Conservation (phyloP, 2,329 filamentous ascomycete genomes). For the Elsinoe necatrix region DNA sequence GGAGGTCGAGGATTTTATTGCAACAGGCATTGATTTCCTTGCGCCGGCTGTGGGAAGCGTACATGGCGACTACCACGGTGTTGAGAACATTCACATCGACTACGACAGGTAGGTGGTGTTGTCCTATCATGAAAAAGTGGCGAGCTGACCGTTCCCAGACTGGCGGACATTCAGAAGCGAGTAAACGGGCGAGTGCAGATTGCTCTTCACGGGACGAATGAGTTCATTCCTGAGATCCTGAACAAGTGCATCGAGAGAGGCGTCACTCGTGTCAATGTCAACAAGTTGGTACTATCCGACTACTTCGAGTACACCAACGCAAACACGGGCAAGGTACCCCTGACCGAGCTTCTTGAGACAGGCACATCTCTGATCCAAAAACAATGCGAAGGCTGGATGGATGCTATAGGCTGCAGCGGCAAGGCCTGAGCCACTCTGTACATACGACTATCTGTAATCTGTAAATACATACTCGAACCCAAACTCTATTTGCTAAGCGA, state of each 20-base stretch:
- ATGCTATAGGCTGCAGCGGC: slow-evolving; percentile 37
- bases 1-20: slow-evolving; percentile 61
- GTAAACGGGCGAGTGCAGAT: slow-evolving; percentile 43
- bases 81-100: slow-evolving; percentile 52
- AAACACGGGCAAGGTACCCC: slow-evolving; percentile 43
- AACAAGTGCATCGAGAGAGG: slow-evolving; percentile 47
- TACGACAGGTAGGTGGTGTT: slow-evolving; percentile 40
- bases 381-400: slow-evolving; percentile 49
- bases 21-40: slow-evolving; percentile 63
- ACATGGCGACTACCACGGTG: slow-evolving; percentile 66
- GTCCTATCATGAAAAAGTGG: background rate
- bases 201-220: slow-evolving; percentile 52
- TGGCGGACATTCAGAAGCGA: slow-evolving; percentile 42
- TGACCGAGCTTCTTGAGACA: slow-evolving; percentile 48
- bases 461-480: background rate
- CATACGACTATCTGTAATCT: background rate
- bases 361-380: slow-evolving; percentile 48
- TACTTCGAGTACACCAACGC: slow-evolving; percentile 40
- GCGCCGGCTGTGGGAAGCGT: slow-evolving; percentile 71
- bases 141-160: slow-evolving; percentile 18
- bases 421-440: slow-evolving; percentile 23
- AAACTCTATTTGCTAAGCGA: slow-evolving; percentile 23
- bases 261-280: slow-evolving; percentile 51
- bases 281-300: slow-evolving; percentile 48
- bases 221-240: slow-evolving; percentile 48